These are phyloP conservation scores for Colletotrichum sp. DNA, from an alignment of 2,329 filamentous ascomycete genomes.

Conservation along the genomic window DNA sequence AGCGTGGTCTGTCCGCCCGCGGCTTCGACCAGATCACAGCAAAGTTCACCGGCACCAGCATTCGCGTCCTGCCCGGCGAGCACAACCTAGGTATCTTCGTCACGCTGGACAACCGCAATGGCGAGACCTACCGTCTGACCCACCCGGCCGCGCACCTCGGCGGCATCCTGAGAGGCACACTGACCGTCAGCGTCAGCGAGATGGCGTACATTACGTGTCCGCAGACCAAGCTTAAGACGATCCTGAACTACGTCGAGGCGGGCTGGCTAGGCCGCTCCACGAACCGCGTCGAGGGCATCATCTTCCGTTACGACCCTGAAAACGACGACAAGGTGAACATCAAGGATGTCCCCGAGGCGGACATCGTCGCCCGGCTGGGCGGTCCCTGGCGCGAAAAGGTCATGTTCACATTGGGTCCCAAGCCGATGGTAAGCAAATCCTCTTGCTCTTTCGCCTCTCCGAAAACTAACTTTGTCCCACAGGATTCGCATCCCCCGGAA, in stretches of 20 bases:
- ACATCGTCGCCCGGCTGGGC: constrained; percentile 81
- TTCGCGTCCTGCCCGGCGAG: constrained; percentile 89
- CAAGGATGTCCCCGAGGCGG: constrained; percentile 84
- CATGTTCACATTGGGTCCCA: constrained; percentile 64
- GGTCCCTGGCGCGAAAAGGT: constrained; percentile 85
- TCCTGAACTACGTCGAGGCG: constrained; percentile 91
- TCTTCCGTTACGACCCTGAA: constrained; percentile 88
- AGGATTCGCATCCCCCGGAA: constrained; percentile 56
- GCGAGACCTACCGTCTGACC: constrained; percentile 93
- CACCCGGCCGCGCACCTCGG: constrained; percentile 94
- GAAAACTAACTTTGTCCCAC: constrained; percentile 9
- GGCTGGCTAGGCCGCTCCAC: constrained; percentile 92
- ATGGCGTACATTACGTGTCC: constrained; percentile 87
- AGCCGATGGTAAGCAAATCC: constrained; percentile 61
- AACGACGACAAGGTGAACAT: constrained; percentile 82
- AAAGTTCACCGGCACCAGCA: constrained; percentile 95
- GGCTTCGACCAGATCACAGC: constrained; percentile 97
- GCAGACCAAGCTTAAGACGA: constrained; percentile 89
- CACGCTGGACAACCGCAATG: constrained; percentile 76
- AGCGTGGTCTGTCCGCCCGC: constrained; percentile 84
- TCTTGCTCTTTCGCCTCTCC: neutral
- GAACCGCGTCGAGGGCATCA: constrained; percentile 88
- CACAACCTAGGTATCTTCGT: constrained; percentile 98
- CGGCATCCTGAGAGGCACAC: constrained; percentile 83
- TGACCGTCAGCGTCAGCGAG: constrained; percentile 90